Percentiles rank a stretch among this genome's conserved stretches.
Conservation (phyloP, 2,329 filamentous ascomycete genomes). For the Hymenoscyphus fraxineus region DNA sequence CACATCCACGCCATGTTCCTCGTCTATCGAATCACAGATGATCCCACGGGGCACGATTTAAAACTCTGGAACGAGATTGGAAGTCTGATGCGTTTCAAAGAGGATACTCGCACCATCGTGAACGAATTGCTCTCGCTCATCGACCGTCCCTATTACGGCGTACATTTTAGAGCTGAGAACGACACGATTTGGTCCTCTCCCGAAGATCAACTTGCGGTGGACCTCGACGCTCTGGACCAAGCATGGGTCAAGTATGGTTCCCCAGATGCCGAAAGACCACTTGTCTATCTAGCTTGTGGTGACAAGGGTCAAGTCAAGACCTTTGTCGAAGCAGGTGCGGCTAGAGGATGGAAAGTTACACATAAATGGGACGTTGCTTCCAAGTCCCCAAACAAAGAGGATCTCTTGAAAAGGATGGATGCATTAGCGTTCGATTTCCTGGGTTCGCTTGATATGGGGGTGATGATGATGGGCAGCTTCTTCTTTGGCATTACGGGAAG, state of each 20-base stretch:
- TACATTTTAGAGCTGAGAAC: constrained; percentile 38
- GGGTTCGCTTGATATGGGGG: constrained; percentile 36
- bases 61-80: constrained; percentile 37
- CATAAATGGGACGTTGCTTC: constrained; percentile 34
- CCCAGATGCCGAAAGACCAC: constrained; percentile 25
- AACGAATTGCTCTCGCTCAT: constrained; percentile 28
- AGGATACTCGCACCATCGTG: constrained; percentile 29
- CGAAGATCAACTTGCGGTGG: constrained; percentile 35
- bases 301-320: constrained; percentile 34
- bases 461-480: constrained; percentile 35
- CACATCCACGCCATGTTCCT: constrained; percentile 34
- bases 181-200: constrained; percentile 38
- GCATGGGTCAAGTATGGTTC: constrained; percentile 33
- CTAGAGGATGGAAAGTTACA: constrained; percentile 36
- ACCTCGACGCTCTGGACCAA: constrained; percentile 36
- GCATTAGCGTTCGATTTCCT: constrained; percentile 37
- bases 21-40: constrained; percentile 38
- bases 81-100: constrained; percentile 34
- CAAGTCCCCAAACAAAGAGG: constrained; percentile 19
- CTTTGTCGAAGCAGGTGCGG: constrained; percentile 32
- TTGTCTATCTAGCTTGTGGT: constrained; percentile 37
- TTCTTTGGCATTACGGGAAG: constrained; percentile 37
- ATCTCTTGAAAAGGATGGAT: constrained; percentile 27
- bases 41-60: constrained; percentile 36
- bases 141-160: constrained; percentile 33